Percentiles rank a stretch among this genome's conserved stretches.
Conservation (phyloP, 305 asterid species). For the Solanum hybrid region DNA sequence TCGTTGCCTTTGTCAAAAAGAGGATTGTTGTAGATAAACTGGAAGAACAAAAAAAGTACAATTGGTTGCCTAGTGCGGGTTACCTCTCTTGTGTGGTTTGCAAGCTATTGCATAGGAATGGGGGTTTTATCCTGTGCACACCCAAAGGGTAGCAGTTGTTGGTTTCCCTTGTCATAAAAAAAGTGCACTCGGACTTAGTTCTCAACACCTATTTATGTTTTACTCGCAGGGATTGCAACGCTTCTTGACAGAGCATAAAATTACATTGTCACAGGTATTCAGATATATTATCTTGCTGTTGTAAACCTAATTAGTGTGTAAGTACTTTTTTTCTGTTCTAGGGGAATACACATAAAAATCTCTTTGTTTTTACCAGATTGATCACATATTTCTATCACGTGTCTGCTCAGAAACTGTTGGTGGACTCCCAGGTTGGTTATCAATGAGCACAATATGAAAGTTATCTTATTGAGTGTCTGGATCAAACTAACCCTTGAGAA, state of each 20-base stretch:
- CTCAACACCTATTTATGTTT: neutral
- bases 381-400: neutral
- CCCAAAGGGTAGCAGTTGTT: neutral
- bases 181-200: neutral
- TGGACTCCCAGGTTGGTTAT: neutral
- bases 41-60: neutral
- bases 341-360: neutral
- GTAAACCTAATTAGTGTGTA: neutral
- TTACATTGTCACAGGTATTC: neutral
- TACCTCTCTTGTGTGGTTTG: neutral
- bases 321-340: neutral
- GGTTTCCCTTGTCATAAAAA: neutral
- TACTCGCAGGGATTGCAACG: neutral
- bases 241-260: neutral
- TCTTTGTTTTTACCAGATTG: neutral
- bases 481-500: neutral
- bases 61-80: neutral
- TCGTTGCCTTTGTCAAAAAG: neutral
- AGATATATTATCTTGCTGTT: neutral
- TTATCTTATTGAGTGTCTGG: neutral
- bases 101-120: neutral
- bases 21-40: neutral
- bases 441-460: neutral
- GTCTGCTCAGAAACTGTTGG: neutral
- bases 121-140: neutral